Percentiles rank a stretch among this genome's conserved stretches.
phyloP scores from a whole-genome alignment of 805 yeast genomes.

The Jamesozyma piceae region DNA sequence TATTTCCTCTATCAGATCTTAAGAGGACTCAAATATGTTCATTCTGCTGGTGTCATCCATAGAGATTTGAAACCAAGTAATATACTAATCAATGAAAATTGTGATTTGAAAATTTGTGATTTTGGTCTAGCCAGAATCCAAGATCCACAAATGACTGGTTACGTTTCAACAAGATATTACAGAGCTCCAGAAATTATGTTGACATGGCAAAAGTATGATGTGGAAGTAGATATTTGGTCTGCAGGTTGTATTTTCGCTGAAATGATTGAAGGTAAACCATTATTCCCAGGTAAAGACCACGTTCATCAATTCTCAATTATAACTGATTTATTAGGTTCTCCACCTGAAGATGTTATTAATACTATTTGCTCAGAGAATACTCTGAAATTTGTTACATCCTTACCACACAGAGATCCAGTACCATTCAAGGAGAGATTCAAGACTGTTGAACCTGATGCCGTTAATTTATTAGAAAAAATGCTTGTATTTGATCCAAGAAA shows the following conservation, averaged over 20 bases:
- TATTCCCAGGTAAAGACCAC: conserved; percentile 97
- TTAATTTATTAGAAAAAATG: conserved; percentile 82
- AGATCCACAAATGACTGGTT: conserved; percentile 98
- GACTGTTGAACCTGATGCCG: conserved; percentile 72
- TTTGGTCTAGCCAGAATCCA: conserved; percentile 94
- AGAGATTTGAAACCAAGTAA: conserved; percentile 82
- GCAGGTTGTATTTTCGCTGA: conserved; percentile 97
- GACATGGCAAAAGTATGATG: conserved; percentile 96
- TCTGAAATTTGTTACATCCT: conserved; percentile 81
- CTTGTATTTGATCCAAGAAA: conserved; percentile 90
- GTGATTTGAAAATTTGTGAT: conserved; percentile 86
- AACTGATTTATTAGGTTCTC: conserved; percentile 91
- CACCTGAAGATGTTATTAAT: conserved; percentile 91
- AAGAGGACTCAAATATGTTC: conserved; percentile 82
- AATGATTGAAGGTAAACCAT: conserved; percentile 94
- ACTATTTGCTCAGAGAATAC: conserved; percentile 96
- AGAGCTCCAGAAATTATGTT: conserved; percentile 98
- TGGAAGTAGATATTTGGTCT: conserved; percentile 96
- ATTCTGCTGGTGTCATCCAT: conserved; percentile 86
- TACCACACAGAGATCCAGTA: conserved; percentile 88
- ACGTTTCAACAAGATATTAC: conserved; percentile 90
- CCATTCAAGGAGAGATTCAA: conserved; percentile 77
- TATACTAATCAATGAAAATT: conserved; percentile 77
- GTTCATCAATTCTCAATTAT: conserved; percentile 96
- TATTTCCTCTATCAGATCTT: conserved; percentile 91